Evolutionary conservation across 106 monocot genomes (phyloP), one percentile per base, ranked within the genome.

Genomic region (Vanilla planifolia): DNA sequence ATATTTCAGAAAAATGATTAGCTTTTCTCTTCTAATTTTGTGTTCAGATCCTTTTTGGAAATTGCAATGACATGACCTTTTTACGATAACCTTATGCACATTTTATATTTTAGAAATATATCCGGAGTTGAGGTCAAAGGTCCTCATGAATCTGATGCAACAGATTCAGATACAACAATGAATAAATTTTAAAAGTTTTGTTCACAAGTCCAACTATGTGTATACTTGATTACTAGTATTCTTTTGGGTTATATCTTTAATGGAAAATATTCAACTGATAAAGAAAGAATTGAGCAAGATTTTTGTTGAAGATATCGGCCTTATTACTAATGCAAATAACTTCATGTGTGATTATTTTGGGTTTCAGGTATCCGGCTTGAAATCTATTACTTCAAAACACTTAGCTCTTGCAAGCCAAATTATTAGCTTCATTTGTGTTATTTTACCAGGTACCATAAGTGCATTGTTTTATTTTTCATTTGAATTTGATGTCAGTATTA

Each of bases 311-410:
- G 16, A 57, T 34, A 34, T 57, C 19, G 20, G 20, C 9, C 35
- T 5, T 17, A 22, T 35, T 1, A 20, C 9, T 19, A 35, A 57
- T 34, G 24, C 33, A 34, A 17, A 19, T 34, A 36, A 47, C 41
- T 15, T 33, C 20, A 37, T 45, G 8, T 24, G 16, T 48, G 48
- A 2, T 55, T 32, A 17, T 43, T 52, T 72, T 65, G 23, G 24
- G 33, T 84, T 74, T 68, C 77, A 96, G 96, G 96, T 96, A 19
- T 96, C 96, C 60, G 96, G 96, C 70, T 67, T 96, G 59, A 96
- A 96, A 70, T 91, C 90, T 26, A 96, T 96, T 64, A 91, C 96
- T 34, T 90, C 96, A 7, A 96, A 91, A 79, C 96, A 96, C 66
- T 77, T 96, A 69, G 96, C 96, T 68, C 63, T 96, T 60, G 91